Conservation (phyloP, 805 yeast species). For the Nakazawaea pomicola region DNA sequence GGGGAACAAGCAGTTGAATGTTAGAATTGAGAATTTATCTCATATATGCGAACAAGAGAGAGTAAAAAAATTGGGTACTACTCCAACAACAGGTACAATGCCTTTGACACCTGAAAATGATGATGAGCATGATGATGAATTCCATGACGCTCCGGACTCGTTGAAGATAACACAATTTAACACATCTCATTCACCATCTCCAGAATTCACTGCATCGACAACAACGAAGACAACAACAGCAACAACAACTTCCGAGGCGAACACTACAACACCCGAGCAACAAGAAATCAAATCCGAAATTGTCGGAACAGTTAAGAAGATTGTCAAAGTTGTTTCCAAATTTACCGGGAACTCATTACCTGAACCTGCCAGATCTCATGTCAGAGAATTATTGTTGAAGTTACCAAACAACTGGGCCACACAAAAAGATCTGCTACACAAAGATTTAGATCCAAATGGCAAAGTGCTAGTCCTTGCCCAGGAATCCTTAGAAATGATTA, state of each 20-base stretch:
- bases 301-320: conserved; percentile 82
- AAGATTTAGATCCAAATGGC: conserved; percentile 46
- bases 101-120: conserved; percentile 8
- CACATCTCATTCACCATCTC: conserved; percentile 9
- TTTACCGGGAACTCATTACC: conserved; percentile 74
- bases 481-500: conserved; percentile 85
- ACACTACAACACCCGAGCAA: too few species aligned
- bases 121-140: conserved; percentile 8
- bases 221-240: conserved; percentile 16
- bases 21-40: conserved; percentile 54
- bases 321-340: conserved; percentile 78
- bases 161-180: conserved; percentile 2
- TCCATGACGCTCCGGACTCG: conserved; percentile 13
- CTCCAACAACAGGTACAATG: conserved; percentile 14
- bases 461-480: conserved; percentile 77
- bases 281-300: conserved; percentile 73
- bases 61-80: conserved; percentile 15
- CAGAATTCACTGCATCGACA: conserved; percentile 3
- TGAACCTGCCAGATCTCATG: conserved; percentile 74
- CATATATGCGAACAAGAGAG: conserved; percentile 21
- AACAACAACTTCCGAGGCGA: too few species aligned
- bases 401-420: conserved; percentile 71
- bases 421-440: conserved; percentile 20
- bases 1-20: conserved; percentile 73
- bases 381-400: conserved; percentile 69